A percentile compares a stretch with the other conserved stretches of the same genome.
phyloP scores from a whole-genome alignment of 495 filamentous ascomycete genomes.

The Tetracladium setigerum region DNA sequence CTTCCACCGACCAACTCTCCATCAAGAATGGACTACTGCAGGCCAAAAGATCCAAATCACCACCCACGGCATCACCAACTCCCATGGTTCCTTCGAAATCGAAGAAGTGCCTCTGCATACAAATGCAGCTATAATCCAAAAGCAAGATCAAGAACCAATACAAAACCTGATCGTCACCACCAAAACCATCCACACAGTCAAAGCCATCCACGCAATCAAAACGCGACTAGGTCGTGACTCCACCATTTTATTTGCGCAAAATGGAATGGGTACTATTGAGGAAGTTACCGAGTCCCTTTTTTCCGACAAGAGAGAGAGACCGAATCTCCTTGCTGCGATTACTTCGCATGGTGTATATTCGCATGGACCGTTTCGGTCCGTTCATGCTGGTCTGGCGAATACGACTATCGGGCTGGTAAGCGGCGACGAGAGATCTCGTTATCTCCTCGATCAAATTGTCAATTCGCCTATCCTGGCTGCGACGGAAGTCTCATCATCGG shows the following conservation, averaged over 20 bases:
- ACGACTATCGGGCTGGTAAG: conserved; percentile 50
- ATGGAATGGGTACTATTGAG: conserved; percentile 65
- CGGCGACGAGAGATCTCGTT: background rate
- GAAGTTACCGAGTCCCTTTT: conserved; percentile 57
- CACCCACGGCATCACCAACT: background rate
- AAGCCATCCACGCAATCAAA: conserved; percentile 49
- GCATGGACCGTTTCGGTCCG: conserved; percentile 47
- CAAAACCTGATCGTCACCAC: conserved; percentile 65
- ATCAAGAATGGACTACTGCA: conserved; percentile 32
- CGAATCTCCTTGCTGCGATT: conserved; percentile 62
- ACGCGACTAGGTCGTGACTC: conserved; percentile 54
- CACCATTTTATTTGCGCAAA: conserved; percentile 72
- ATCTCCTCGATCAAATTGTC: conserved; percentile 17
- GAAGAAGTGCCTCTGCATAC: conserved; percentile 4
- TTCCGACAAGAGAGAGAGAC: conserved; percentile 47
- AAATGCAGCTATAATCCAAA: background rate
- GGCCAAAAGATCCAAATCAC: conserved; percentile 13
- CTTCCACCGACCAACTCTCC: conserved; percentile 30
- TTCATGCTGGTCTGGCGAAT: conserved; percentile 58
- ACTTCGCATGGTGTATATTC: conserved; percentile 64
- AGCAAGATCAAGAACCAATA: conserved; percentile 31
- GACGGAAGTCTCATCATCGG: conserved; percentile 31
- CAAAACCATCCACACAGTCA: conserved; percentile 55
- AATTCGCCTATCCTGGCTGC: conserved; percentile 33
- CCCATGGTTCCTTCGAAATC: conserved; percentile 2